Evolutionary conservation across 2,329 filamentous ascomycete species (phyloP).

Genomic region (Rhynchosporium agropyri): DNA sequence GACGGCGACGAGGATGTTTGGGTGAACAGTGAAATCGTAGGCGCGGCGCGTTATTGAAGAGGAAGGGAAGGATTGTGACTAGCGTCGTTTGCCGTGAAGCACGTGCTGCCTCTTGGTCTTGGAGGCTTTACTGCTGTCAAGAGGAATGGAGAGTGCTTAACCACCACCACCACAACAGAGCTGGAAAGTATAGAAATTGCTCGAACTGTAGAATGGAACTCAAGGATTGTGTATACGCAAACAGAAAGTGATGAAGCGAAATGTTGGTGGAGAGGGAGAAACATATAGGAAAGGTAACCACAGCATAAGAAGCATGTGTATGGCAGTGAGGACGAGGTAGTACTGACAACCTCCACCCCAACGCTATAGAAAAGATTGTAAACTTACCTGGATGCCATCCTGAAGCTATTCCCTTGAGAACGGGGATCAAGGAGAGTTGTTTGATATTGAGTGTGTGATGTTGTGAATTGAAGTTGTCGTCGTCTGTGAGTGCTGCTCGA

Average conservation of each 20-base stretch:
- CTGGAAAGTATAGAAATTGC: slow-evolving; percentile 13
- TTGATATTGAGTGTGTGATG: slow-evolving; percentile 28
- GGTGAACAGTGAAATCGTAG: slow-evolving; percentile 22
- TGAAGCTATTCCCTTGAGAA: slow-evolving; percentile 14
- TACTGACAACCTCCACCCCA: slow-evolving; percentile 32
- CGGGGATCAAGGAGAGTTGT: slow-evolving; percentile 29
- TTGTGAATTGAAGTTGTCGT: slow-evolving; percentile 24
- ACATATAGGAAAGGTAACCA: slow-evolving; percentile 19
- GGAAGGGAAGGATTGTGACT: slow-evolving; percentile 8
- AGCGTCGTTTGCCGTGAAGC: slow-evolving; percentile 27
- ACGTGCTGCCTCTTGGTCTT: slow-evolving; percentile 21
- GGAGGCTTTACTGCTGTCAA: slow-evolving; percentile 10
- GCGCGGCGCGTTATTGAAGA: slow-evolving; percentile 35
- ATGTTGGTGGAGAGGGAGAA: slow-evolving; percentile 21
- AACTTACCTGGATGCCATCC: slow-evolving; percentile 26
- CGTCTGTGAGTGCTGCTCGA: neutral
- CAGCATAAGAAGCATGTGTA: slow-evolving; percentile 7
- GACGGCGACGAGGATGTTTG: slow-evolving; percentile 34
- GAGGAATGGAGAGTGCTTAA: slow-evolving; percentile 21
- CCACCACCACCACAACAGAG: slow-evolving; percentile 19
- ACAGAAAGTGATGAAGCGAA: slow-evolving; percentile 19
- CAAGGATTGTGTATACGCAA: slow-evolving; percentile 8
- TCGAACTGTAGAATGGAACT: slow-evolving; percentile 14
- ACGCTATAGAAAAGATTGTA: slow-evolving; percentile 26
- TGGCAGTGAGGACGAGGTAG: slow-evolving; percentile 16